phyloP scores from a whole-genome alignment of 2,329 filamentous ascomycete genomes.

The Aspergillus arachidicola region DNA sequence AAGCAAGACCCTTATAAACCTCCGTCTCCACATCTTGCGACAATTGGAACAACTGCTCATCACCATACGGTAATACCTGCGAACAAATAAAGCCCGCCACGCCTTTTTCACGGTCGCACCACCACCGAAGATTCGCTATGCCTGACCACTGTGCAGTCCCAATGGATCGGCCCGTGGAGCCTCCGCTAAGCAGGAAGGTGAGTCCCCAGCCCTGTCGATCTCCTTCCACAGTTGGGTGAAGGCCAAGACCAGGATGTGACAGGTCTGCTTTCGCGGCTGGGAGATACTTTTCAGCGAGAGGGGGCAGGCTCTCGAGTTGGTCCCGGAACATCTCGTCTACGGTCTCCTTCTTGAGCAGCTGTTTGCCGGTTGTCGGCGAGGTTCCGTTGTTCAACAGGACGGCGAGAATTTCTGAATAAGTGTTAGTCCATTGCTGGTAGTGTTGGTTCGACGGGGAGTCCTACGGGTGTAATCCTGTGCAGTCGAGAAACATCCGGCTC shows the following conservation, averaged over 20 bases:
- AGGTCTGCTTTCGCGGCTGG: constrained; percentile 28
- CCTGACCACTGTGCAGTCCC: constrained; percentile 40
- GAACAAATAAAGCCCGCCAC: neutral
- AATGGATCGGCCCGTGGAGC: constrained; percentile 35
- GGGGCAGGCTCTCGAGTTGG: constrained; percentile 58
- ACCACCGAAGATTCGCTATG: constrained; percentile 47
- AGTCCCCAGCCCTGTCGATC: constrained; percentile 66
- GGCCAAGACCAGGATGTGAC: constrained; percentile 51
- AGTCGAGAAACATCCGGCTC: constrained; percentile 62
- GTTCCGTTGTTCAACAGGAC: constrained; percentile 66
- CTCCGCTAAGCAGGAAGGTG: constrained; percentile 58
- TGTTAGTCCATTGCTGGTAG: neutral
- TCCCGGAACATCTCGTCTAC: constrained; percentile 68
- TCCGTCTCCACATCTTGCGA: neutral
- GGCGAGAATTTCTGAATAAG: constrained; percentile 57
- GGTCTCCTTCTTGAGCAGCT: constrained; percentile 59
- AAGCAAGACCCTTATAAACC: neutral
- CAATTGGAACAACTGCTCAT: neutral
- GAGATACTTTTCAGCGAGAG: constrained; percentile 53
- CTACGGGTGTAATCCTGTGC: constrained; percentile 63
- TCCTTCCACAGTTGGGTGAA: constrained; percentile 51
- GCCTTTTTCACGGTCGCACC: neutral
- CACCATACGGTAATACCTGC: neutral
- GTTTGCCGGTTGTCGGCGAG: constrained; percentile 57
- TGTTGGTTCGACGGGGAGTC: constrained; percentile 15